Base-by-base conservation (phyloP, 1,284 basidiomycete species). In the Ceratobasidium papillatum region DNA sequence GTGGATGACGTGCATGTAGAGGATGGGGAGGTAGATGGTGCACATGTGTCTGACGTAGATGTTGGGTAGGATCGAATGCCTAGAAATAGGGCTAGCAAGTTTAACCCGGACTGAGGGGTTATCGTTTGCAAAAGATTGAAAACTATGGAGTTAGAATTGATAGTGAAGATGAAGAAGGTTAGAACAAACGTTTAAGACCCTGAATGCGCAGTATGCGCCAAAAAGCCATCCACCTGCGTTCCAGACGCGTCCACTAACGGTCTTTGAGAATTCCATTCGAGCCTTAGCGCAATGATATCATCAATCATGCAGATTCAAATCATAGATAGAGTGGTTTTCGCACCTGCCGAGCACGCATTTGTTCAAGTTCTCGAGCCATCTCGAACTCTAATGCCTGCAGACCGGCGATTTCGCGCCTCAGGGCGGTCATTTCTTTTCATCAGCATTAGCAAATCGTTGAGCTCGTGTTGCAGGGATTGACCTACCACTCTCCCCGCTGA, bases 361-460 rank as follows among this genome's bases (percentile, higher is more conserved):
- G 81, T 43, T 87, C 84, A 4, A 92, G 78, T 75, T 89, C 89
- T 5, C 84, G 84, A 51, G 82, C 81, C 90, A 93, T 93, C 78
- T 93, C 87, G 56, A 87, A 85, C 79, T 92, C 89, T 0, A 94
- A 84, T 0, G 90, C 87, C 77, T 88, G 83, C 8, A 94, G 83
- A 0, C 91, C 92, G 25, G 84, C 82, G 17, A 92, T 80, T 80
- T 93, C 92, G 78, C 88, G 81, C 38, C 78, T 78, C 5, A 84
- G 77, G 1, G 81, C 79, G 0, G 81, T 81, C 30, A 82, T 41
- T 36, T 19, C 66, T 43, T 85, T 32, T 80, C 78, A 80, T 76
- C 78, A 78, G 76, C 17, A 47, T 71, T 77, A 80, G 77, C 78
- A 43, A 56, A 59, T 12, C 71, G 51, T 22, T 34, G 66, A 34